Evolutionary conservation across 805 yeast species (phyloP).

Genomic region (Diddensiella santjacobensis): DNA sequence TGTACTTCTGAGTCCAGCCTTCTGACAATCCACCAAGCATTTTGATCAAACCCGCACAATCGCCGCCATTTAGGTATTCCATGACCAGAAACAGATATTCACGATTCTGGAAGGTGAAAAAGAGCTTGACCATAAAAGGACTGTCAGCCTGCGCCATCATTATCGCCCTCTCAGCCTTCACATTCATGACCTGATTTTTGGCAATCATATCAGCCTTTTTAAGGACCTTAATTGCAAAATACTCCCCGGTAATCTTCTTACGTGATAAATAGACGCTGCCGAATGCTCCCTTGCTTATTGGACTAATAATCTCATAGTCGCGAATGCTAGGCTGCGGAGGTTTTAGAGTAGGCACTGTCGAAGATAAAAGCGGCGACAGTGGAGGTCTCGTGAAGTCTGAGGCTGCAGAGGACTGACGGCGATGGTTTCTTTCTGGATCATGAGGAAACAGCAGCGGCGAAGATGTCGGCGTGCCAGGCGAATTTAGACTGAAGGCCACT

Average conservation of each 20-base stretch:
- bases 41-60: constrained; percentile 80
- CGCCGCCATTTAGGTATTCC: constrained; percentile 97
- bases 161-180: constrained; percentile 93
- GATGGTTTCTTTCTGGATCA: constrained; percentile 35
- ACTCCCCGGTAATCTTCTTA: constrained; percentile 83
- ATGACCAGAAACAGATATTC: constrained; percentile 87
- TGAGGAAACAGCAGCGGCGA: constrained; percentile 55
- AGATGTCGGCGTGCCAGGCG: constrained; percentile 58
- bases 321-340: constrained; percentile 65
- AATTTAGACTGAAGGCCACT: constrained; percentile 23
- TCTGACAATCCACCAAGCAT: constrained; percentile 80
- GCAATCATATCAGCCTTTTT: constrained; percentile 95
- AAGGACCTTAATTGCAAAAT: constrained; percentile 89
- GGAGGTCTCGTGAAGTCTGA: constrained; percentile 51
- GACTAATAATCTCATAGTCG: constrained; percentile 87
- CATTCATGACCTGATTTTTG: constrained; percentile 92
- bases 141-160: constrained; percentile 95
- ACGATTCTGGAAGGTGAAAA: constrained; percentile 81
- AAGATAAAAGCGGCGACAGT: constrained; percentile 69
- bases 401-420: constrained; percentile 29
- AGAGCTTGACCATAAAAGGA: constrained; percentile 87
- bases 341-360: constrained; percentile 45
- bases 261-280: constrained; percentile 90
- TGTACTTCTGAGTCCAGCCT: constrained; percentile 74
- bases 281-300: constrained; percentile 95